A percentile compares a stretch with the other conserved stretches of the same genome.
phyloP scores from a whole-genome alignment of 202 grass and related monocot genomes.

The Saccharum hybrid region DNA sequence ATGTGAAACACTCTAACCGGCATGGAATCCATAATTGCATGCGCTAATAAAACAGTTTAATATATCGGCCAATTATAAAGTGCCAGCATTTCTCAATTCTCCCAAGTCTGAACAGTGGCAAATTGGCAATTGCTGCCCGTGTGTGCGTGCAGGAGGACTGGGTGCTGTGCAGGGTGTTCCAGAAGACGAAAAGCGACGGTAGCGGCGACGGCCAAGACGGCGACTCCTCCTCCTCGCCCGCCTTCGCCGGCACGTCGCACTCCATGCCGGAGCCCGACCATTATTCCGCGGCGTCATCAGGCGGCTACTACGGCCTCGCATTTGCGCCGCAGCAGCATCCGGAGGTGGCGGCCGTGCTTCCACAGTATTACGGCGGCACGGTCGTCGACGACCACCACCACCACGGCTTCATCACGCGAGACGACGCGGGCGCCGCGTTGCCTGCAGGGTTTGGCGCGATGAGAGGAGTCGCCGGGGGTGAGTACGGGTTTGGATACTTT shows the following conservation, averaged over 20 bases:
- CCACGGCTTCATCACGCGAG: constrained; percentile 27
- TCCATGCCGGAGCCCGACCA: constrained; percentile 23
- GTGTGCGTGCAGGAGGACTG: constrained; percentile 68
- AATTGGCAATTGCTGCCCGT: neutral
- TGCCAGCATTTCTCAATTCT: constrained; percentile 1
- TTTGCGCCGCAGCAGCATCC: constrained; percentile 21
- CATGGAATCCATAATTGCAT: neutral
- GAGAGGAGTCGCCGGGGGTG: constrained; percentile 31
- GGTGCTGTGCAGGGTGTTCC: constrained; percentile 85
- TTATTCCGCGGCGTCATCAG: neutral
- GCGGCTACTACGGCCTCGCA: neutral
- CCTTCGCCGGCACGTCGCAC: constrained; percentile 30
- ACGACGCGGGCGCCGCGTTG: constrained; percentile 33
- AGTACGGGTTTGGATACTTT: constrained; percentile 45
- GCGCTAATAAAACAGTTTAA: neutral
- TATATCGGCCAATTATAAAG: neutral
- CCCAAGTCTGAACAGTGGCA: neutral
- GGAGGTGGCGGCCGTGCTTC: neutral
- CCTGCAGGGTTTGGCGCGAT: constrained; percentile 31
- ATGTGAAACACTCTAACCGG: too few relatives aligned
- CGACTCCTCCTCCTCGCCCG: constrained; percentile 27
- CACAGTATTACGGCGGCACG: constrained; percentile 26
- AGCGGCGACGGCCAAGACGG: constrained; percentile 38
- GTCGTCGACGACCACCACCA: neutral
- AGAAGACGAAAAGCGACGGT: constrained; percentile 54